Conservation (phyloP, 2,329 filamentous ascomycete genomes). For the Claviceps digitariae region DNA sequence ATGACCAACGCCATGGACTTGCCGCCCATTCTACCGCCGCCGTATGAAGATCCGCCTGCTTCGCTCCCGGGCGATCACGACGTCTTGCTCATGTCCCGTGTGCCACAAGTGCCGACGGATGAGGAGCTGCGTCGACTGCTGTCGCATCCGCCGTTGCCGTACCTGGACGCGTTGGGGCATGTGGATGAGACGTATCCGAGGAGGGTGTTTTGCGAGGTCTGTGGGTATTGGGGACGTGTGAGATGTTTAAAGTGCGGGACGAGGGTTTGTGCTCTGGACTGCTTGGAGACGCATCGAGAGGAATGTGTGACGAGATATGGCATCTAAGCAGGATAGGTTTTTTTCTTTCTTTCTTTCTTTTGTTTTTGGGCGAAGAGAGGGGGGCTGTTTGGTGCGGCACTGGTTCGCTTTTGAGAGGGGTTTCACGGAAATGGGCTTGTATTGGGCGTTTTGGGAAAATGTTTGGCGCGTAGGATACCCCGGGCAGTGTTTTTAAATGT, state of each 20-base stretch:
- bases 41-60: slow-evolving; percentile 18
- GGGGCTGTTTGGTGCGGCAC: too few species aligned
- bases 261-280: slow-evolving; percentile 64
- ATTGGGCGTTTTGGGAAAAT: background rate
- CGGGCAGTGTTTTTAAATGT: background rate
- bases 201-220: slow-evolving; percentile 62
- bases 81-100: slow-evolving; percentile 41
- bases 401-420: background rate
- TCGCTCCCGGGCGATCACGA: slow-evolving; percentile 38
- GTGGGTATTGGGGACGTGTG: slow-evolving; percentile 69
- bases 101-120: slow-evolving; percentile 44
- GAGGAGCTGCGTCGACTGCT: slow-evolving; percentile 52
- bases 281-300: slow-evolving; percentile 57
- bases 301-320: slow-evolving; percentile 57
- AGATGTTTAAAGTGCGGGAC: slow-evolving; percentile 67
- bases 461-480: slow-evolving; percentile 7
- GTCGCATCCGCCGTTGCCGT: slow-evolving; percentile 50
- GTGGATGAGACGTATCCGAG: slow-evolving; percentile 39
- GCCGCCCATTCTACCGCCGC: slow-evolving; percentile 22
- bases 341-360: background rate
- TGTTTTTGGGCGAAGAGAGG: too few species aligned
- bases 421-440: background rate
- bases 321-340: slow-evolving; percentile 14
- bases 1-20: slow-evolving; percentile 14
- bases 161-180: slow-evolving; percentile 45